Percentiles rank a stretch among this genome's conserved stretches.
Evolutionary conservation across 108 stramenopile species (phyloP).

Genomic region (Cyclotella kingstonii): DNA sequence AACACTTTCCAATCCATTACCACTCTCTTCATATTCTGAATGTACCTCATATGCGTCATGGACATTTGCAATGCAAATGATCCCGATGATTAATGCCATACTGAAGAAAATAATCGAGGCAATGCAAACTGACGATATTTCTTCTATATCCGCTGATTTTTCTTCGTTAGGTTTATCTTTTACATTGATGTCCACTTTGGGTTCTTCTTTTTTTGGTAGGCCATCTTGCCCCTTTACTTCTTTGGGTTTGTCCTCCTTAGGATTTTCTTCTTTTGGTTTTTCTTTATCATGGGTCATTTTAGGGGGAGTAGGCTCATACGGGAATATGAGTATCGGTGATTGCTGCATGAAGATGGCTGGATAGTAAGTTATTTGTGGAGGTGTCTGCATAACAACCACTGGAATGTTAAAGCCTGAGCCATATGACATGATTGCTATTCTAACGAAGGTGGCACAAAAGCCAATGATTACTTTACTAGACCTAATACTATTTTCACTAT

Average conservation of each 20-base stretch:
- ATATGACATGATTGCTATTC: no score
- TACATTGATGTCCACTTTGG: no score
- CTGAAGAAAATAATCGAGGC: neutral
- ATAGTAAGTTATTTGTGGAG: neutral
- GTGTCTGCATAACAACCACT: neutral
- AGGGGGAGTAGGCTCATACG: no score
- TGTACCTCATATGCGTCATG: neutral
- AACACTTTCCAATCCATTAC: neutral
- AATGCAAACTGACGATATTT: conserved; percentile 1
- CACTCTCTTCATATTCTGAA: neutral
- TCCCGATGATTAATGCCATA: conserved; percentile 2
- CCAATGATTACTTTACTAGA: no score
- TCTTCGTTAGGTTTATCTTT: no score
- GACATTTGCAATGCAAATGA: conserved; percentile 1
- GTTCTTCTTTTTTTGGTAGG: neutral
- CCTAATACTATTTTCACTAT: no score
- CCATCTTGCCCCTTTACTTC: no score
- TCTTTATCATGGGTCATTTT: no score
- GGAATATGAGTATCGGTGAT: no score
- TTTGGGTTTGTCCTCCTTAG: conserved; percentile 19
- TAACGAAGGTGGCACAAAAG: no score
- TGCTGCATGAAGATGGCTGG: no score
- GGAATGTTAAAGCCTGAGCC: neutral
- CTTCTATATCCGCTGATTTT: neutral
- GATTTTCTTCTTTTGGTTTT: no score